Percentiles rank a stretch among this genome's conserved stretches.
Conservation (phyloP, 2,329 filamentous ascomycete species). For the Pseudofabraea citricarpa region DNA sequence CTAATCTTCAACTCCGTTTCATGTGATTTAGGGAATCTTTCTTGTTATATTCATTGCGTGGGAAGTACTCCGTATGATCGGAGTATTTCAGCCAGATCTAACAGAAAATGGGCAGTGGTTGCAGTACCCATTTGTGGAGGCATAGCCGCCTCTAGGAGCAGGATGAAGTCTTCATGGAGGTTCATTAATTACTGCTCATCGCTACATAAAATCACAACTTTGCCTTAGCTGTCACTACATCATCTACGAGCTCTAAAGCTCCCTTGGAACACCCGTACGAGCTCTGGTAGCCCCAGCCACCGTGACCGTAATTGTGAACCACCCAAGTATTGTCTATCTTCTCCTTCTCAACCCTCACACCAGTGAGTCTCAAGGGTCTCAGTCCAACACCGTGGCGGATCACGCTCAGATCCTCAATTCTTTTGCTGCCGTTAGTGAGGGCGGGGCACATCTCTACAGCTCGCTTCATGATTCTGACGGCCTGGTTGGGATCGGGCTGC, state of each 20-base stretch:
- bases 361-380: slow-evolving; percentile 55
- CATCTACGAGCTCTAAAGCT: slow-evolving; percentile 61
- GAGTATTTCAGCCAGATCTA: no score
- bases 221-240: slow-evolving; percentile 27
- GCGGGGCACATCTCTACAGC: slow-evolving; percentile 51
- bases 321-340: slow-evolving; percentile 47
- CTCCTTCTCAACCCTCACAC: slow-evolving; percentile 60
- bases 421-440: slow-evolving; percentile 49
- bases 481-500: slow-evolving; percentile 57
- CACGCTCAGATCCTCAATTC: slow-evolving; percentile 55
- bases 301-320: slow-evolving; percentile 60
- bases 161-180: no score
- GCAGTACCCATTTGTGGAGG: no score
- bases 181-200: no score
- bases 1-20: no score
- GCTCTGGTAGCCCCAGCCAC: slow-evolving; percentile 57
- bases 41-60: no score
- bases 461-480: slow-evolving; percentile 63
- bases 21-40: no score
- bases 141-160: no score
- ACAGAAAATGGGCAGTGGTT: no score
- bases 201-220: slow-evolving; percentile 15
- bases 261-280: slow-evolving; percentile 66
- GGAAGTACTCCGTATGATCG: no score
- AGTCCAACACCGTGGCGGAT: slow-evolving; percentile 65